Evolutionary conservation across 495 filamentous ascomycete species (phyloP), one percentile per base, ranked within the genome.

Genomic region (Sabuloglossum arenarium): DNA sequence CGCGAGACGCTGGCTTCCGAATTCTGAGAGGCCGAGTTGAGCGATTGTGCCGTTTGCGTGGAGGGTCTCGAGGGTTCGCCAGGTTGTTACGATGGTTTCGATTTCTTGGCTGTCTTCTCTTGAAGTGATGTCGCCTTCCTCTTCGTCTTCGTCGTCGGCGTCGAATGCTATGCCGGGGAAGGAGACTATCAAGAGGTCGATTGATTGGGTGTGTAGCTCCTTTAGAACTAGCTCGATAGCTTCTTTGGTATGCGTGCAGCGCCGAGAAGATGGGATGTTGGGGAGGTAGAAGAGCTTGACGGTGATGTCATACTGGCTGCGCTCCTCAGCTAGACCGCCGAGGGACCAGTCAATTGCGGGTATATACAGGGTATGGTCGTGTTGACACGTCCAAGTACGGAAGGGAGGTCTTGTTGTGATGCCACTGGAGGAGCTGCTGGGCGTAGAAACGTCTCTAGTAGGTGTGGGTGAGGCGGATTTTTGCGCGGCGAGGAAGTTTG

Each of bases 91-190:
- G 76, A 88, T 88, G 5, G 79, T 74, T 39, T 66, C 66, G 5
- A 77, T 61, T 5, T 51, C 47, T 16, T 51, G 47, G 16, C 47
- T 30, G 24, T 11, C 77, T 53, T 81, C 87, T 30, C 85, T 80
- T 3, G 30, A 14, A 37, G 72, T 68, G 59, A 75, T 70, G 56
- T 77, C 75, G 10, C 75, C 72, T 53, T 79, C 79, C 59, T 75
- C 74, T 64, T 76, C 72, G 58, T 79, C 82, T 27, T 83, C 82
- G 49, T 83, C 77, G 66, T 78, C 86, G 16, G 86, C 87, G 56
- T 97, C 88, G 59, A 97, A 96, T 14, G 85, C 80, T 64, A 99
- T 83, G 39, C 86, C 86, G 0, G 91, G 93, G 64, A 96, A 95
- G 1, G 87, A 93, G 16, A 90, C 79, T 60, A 97, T 91, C 45